Conservation (phyloP, 495 filamentous ascomycete genomes). For the Choiromyces venosus region DNA sequence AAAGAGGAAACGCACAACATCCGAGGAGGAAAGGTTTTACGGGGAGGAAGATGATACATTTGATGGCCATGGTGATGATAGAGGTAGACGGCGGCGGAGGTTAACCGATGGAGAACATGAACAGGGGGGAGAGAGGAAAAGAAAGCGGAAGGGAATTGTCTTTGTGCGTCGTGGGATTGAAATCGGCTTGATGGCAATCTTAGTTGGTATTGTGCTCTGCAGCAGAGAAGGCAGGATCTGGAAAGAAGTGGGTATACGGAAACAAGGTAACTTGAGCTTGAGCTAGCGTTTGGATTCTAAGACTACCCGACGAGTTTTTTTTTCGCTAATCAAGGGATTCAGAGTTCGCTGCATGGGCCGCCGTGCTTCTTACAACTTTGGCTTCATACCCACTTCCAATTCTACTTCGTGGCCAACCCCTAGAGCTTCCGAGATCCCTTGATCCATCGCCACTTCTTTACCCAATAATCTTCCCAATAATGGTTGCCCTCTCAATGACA, state of each 20-base stretch:
- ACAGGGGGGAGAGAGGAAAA: conserved; percentile 13
- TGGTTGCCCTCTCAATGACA: conserved; percentile 72
- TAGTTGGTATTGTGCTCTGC: conserved; percentile 31
- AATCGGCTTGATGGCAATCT: conserved; percentile 33
- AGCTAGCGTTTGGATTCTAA: neutral
- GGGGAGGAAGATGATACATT: conserved; percentile 29
- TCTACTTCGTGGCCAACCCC: conserved; percentile 17
- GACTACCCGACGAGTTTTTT: neutral
- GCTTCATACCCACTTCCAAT: conserved; percentile 32
- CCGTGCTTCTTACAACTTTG: conserved; percentile 19
- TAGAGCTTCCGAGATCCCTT: conserved; percentile 51
- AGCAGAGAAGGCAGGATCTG: conserved; percentile 31
- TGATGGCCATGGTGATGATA: conserved; percentile 21
- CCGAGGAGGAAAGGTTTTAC: conserved; percentile 31
- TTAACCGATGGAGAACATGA: conserved; percentile 3
- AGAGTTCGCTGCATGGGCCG: conserved; percentile 30
- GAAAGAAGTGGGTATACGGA: conserved; percentile 32
- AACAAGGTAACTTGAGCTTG: conserved; percentile 21
- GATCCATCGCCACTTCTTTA: conserved; percentile 91
- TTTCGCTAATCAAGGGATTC: neutral
- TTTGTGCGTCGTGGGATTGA: conserved; percentile 37
- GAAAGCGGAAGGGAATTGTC: conserved; percentile 32
- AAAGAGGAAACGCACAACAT: conserved; percentile 32
- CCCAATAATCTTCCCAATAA: conserved; percentile 66
- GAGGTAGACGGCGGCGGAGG: conserved; percentile 24